Evolutionary conservation across 192 early-diverging fungal genomes (phyloP).

Genomic region (Gryganskiella cystojenkinii): DNA sequence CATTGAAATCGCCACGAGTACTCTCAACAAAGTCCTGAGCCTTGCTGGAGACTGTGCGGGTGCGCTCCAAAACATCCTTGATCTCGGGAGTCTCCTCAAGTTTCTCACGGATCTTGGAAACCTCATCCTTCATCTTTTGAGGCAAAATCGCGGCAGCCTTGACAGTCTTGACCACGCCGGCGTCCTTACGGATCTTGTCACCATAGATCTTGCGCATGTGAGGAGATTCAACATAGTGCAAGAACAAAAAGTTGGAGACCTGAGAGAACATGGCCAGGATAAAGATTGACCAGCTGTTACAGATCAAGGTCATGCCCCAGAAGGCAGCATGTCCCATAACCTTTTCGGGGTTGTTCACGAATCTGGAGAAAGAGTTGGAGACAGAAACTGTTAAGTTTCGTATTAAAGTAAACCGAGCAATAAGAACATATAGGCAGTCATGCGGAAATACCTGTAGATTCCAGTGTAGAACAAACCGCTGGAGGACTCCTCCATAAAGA

Average conservation of each 20-base stretch:
- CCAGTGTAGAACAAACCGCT: conserved; percentile 87
- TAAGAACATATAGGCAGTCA: background rate
- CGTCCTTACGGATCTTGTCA: conserved; percentile 81
- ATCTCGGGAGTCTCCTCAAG: conserved; percentile 66
- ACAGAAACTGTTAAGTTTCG: background rate
- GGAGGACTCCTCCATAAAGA: conserved; percentile 88
- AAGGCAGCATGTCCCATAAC: conserved; percentile 95
- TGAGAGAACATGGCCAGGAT: conserved; percentile 87
- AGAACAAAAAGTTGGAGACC: conserved; percentile 84
- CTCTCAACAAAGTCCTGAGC: conserved; percentile 75
- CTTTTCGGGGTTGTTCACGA: conserved; percentile 94
- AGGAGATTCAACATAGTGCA: conserved; percentile 90
- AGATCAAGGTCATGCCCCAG: conserved; percentile 92
- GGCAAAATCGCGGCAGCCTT: conserved; percentile 71
- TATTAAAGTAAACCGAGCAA: background rate
- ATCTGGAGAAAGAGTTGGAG: conserved; percentile 53
- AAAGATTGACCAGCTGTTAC: conserved; percentile 84
- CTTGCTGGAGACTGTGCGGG: conserved; percentile 63
- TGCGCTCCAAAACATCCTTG: conserved; percentile 63
- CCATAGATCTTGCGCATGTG: conserved; percentile 94
- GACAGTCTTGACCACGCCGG: conserved; percentile 80
- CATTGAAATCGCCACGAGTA: conserved; percentile 59
- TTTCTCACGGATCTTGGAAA: conserved; percentile 59
- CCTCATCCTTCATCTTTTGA: conserved; percentile 62
- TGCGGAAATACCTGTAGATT: conserved; percentile 73